phyloP scores from a whole-genome alignment of 192 early-diverging fungal species.

The Linnemannia exigua region DNA sequence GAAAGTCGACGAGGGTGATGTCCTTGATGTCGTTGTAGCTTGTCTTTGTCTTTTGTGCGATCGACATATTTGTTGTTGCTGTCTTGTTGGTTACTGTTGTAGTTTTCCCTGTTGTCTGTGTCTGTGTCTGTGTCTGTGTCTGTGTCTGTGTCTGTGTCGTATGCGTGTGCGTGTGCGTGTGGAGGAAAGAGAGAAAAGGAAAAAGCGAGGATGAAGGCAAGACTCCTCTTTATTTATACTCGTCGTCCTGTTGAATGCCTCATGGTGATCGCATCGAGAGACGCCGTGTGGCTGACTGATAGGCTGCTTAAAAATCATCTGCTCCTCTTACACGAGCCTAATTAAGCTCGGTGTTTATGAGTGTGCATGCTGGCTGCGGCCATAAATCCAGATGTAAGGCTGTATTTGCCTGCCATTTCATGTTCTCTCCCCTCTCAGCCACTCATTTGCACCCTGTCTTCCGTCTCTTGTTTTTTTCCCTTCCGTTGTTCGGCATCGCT shows the following conservation, averaged over 20 bases:
- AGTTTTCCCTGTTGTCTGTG: not conserved
- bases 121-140: not conserved
- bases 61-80: not conserved
- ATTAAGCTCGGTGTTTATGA: too few species aligned
- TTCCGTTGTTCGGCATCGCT: not conserved
- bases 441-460: not conserved
- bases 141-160: too few species aligned
- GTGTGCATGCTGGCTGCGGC: too few species aligned
- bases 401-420: too few species aligned
- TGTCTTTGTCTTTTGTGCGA: not conserved
- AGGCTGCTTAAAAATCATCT: too few species aligned
- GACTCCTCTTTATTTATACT: too few species aligned
- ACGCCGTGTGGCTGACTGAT: too few species aligned
- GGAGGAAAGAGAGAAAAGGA: too few species aligned
- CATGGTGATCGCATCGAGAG: not conserved
- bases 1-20: slow-evolving; percentile 27
- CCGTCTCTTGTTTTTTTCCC: not conserved
- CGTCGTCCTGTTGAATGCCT: too few species aligned
- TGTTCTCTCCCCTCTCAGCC: too few species aligned
- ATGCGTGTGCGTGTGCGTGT: not conserved
- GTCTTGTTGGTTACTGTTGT: not conserved
- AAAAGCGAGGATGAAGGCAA: not conserved
- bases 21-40: slow-evolving; percentile 39
- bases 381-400: too few species aligned
- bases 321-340: too few species aligned